Conservation (phyloP, 108 stramenopile species). For the Hondaea fermentalgiana region DNA sequence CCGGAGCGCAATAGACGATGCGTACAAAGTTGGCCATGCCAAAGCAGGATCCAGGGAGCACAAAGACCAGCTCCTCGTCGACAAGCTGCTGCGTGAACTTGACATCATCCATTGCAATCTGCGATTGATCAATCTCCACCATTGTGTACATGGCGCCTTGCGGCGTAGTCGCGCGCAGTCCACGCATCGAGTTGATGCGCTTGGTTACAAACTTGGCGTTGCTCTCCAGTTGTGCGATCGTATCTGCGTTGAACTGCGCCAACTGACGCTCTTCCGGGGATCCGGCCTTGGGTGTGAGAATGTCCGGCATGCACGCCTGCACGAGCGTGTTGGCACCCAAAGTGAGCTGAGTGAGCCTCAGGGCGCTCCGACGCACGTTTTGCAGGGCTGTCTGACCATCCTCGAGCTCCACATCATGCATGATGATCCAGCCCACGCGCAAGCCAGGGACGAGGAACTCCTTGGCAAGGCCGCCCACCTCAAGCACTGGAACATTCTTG, state of each 20-base stretch:
- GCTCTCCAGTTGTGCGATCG: constrained; percentile 48
- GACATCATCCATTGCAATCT: constrained; percentile 46
- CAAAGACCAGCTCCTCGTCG: constrained; percentile 79
- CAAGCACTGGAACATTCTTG: constrained; percentile 64
- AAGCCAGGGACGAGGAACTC: constrained; percentile 82
- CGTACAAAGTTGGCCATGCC: constrained; percentile 61
- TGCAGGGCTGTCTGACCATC: constrained; percentile 42
- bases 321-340: constrained; percentile 68
- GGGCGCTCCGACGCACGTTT: constrained; percentile 61
- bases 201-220: constrained; percentile 56
- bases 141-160: constrained; percentile 83
- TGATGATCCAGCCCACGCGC: constrained; percentile 20
- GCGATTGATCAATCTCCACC: constrained; percentile 55
- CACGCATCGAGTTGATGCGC: constrained; percentile 51
- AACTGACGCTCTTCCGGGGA: constrained; percentile 32
- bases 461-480: constrained; percentile 77
- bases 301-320: constrained; percentile 64
- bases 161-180: constrained; percentile 54
- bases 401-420: constrained; percentile 17
- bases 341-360: constrained; percentile 65
- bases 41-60: constrained; percentile 77
- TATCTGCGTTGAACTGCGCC: constrained; percentile 51
- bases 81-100: constrained; percentile 63
- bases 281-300: constrained; percentile 47
- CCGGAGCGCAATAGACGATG: constrained; percentile 68